A percentile compares a stretch with the other conserved stretches of the same genome.
These are phyloP conservation scores for Chlorokybus atmophyticus DNA, from an alignment of 139 green algal genomes.

Conservation along the genomic window DNA sequence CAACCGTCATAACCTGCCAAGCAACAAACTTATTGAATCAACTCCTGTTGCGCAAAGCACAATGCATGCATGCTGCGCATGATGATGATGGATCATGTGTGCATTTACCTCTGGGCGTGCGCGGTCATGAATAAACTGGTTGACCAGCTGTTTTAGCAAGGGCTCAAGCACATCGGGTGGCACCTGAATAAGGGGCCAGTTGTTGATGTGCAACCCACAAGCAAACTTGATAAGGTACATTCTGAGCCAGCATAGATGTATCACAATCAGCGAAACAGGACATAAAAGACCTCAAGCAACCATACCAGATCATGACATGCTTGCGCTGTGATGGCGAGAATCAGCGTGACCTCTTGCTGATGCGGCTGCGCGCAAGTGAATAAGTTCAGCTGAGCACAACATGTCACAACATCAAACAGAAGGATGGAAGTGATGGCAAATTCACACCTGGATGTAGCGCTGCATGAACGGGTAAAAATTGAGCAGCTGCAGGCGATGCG, in stretches of 20 bases:
- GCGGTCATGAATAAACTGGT: constrained; percentile 90
- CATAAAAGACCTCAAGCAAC: no score
- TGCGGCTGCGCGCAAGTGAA: constrained; percentile 19
- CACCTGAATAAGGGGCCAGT: constrained; percentile 42
- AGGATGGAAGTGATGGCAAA: no score
- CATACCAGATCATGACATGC: constrained; percentile 63
- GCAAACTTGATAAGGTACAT: no score
- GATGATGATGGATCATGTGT: neutral
- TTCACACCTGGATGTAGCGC: constrained; percentile 41
- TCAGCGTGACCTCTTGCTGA: constrained; percentile 46
- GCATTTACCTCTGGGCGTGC: constrained; percentile 31
- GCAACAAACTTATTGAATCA: neutral
- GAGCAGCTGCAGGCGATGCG: constrained; percentile 81
- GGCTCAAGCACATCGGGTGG: constrained; percentile 75
- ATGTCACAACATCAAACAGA: no score
- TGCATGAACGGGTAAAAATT: constrained; percentile 91
- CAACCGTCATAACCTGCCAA: constrained; percentile 52
- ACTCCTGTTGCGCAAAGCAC: neutral
- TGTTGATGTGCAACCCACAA: no score
- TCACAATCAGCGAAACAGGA: no score
- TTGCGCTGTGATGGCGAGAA: constrained; percentile 68
- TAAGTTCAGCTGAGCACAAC: neutral
- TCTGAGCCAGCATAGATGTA: no score
- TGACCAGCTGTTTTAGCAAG: constrained; percentile 80
- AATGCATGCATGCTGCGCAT: neutral